These are phyloP conservation scores for Tolypocladium tundrense DNA, from an alignment of 2,329 filamentous ascomycete genomes.

Conservation along the genomic window DNA sequence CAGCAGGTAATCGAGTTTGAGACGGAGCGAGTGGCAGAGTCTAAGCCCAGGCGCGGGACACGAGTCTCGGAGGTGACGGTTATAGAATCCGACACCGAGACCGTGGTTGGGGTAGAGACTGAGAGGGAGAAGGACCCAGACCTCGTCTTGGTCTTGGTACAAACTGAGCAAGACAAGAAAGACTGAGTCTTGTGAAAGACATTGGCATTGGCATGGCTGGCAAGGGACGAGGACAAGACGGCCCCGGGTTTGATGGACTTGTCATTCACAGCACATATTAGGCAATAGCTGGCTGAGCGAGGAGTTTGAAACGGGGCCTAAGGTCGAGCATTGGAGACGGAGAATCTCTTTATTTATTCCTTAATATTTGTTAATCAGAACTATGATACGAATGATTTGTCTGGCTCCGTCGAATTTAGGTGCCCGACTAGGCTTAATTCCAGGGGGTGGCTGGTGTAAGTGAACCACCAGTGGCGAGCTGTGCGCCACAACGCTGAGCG, in stretches of 20 bases:
- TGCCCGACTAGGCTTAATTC: neutral
- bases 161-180: neutral
- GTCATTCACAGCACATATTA: neutral
- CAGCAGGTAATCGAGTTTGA: conserved; percentile 1
- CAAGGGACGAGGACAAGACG: neutral
- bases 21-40: neutral
- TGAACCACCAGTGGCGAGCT: neutral
- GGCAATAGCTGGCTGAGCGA: neutral
- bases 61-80: neutral
- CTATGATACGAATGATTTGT: neutral
- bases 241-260: neutral
- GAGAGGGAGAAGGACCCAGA: neutral
- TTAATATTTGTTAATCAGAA: neutral
- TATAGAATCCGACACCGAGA: neutral
- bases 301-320: neutral
- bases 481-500: neutral
- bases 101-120: neutral
- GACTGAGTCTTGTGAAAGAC: neutral
- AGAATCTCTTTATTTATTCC: neutral
- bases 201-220: neutral
- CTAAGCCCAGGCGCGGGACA: neutral
- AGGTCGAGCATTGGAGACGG: neutral
- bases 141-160: neutral
- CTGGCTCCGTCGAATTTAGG: neutral
- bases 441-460: neutral